Percentiles rank a stretch among this genome's conserved stretches.
These are phyloP conservation scores for Candida easanensis DNA, from an alignment of 805 yeast genomes.

Conservation along the genomic window DNA sequence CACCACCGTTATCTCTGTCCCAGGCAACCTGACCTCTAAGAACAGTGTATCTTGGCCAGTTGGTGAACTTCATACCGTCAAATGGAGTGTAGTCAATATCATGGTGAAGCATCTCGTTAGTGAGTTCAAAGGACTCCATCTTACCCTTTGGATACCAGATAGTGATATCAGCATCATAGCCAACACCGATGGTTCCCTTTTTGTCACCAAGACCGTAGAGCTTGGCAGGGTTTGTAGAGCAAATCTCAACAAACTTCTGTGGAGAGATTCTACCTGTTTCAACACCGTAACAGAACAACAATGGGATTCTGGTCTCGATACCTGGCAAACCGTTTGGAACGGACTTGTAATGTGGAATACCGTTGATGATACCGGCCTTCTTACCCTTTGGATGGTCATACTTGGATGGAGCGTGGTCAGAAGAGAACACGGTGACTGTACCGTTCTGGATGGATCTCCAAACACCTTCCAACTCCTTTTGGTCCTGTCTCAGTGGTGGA, in stretches of 20 bases:
- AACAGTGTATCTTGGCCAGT: constrained; percentile 47
- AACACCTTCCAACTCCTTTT: constrained; percentile 39
- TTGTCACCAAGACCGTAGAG: constrained; percentile 39
- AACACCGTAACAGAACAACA: constrained; percentile 43
- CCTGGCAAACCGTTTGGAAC: constrained; percentile 52
- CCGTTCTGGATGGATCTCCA: constrained; percentile 47
- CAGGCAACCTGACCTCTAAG: constrained; percentile 37
- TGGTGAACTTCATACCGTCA: constrained; percentile 38
- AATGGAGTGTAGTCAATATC: constrained; percentile 39
- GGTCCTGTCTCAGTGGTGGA: constrained; percentile 44
- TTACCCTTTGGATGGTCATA: constrained; percentile 42
- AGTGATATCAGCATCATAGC: constrained; percentile 47
- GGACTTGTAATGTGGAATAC: constrained; percentile 38
- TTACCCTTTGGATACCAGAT: constrained; percentile 44
- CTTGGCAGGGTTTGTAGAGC: constrained; percentile 45
- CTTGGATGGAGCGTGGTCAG: constrained; percentile 46
- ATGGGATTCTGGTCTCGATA: constrained; percentile 44
- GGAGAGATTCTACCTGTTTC: constrained; percentile 38
- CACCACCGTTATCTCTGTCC: constrained; percentile 26
- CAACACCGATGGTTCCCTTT: constrained; percentile 44
- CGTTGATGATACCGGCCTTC: constrained; percentile 38
- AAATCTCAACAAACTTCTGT: constrained; percentile 42
- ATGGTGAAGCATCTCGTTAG: constrained; percentile 34
- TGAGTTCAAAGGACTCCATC: constrained; percentile 27
- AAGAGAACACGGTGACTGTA: constrained; percentile 43